Conservation (phyloP, 202 grass and related monocot genomes). For the Carex arenaria region DNA sequence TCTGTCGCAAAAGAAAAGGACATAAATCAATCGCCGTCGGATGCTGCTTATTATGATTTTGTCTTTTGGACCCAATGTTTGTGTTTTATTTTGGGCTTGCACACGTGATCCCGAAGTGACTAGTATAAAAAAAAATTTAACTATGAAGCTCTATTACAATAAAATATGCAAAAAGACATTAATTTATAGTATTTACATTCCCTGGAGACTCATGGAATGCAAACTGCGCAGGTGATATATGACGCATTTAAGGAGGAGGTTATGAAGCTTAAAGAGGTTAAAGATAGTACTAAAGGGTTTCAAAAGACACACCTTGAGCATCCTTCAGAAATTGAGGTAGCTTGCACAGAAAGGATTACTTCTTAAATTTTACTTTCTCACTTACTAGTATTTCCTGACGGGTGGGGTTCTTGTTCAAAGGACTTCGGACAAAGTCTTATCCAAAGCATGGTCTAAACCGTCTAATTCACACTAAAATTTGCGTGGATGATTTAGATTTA, state of each 20-base stretch:
- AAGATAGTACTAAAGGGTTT: background rate
- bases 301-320: constrained; percentile 22
- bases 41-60: no score
- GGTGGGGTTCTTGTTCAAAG: no score
- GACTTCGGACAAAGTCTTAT: no score
- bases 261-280: background rate
- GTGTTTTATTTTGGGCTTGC: background rate
- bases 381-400: background rate
- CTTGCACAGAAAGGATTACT: background rate
- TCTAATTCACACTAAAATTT: no score
- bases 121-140: background rate
- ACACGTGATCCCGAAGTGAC: background rate
- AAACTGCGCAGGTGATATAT: constrained; percentile 32
- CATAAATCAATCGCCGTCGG: no score
- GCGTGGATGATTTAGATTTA: no score
- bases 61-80: background rate
- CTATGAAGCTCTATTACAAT: background rate
- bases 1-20: no score
- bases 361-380: background rate
- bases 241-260: constrained; percentile 29
- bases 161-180: background rate
- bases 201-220: background rate
- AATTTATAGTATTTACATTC: background rate
- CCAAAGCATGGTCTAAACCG: no score
- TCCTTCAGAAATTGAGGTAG: constrained; percentile 38